phyloP scores from a whole-genome alignment of 257 asterid species.

The Lycium ferocissimum region DNA sequence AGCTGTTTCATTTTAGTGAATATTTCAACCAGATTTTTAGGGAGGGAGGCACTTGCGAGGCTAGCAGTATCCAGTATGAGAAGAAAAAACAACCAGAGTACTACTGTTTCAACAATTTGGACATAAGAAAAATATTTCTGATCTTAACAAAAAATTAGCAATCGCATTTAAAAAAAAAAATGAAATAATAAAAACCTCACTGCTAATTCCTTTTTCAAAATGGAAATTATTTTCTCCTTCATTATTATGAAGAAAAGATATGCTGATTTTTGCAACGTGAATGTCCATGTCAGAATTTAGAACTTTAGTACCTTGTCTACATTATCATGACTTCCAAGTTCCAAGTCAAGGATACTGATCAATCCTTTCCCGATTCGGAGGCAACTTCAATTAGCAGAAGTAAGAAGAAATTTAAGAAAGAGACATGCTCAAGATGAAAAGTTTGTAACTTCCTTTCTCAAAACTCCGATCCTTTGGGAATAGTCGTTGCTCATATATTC shows the following conservation, averaged over 20 bases:
- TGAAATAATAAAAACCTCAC: neutral
- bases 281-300: neutral
- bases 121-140: neutral
- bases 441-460: neutral
- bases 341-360: neutral
- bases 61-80: no score
- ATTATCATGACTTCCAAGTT: neutral
- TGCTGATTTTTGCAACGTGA: neutral
- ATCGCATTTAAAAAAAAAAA: no score
- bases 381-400: neutral
- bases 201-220: neutral
- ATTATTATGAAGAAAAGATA: neutral
- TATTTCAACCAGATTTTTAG: no score
- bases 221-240: neutral
- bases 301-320: neutral
- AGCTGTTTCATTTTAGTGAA: no score
- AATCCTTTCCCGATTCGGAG: neutral
- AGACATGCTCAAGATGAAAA: neutral
- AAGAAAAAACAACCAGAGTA: no score
- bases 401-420: neutral
- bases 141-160: neutral
- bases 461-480: no score
- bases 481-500: no score
- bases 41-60: no score
- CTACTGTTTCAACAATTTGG: neutral